A percentile compares a stretch with the other conserved stretches of the same genome.
phyloP scores from a whole-genome alignment of 164 flowering plant genomes.

The grape (Vitis vinifera) region DNA sequence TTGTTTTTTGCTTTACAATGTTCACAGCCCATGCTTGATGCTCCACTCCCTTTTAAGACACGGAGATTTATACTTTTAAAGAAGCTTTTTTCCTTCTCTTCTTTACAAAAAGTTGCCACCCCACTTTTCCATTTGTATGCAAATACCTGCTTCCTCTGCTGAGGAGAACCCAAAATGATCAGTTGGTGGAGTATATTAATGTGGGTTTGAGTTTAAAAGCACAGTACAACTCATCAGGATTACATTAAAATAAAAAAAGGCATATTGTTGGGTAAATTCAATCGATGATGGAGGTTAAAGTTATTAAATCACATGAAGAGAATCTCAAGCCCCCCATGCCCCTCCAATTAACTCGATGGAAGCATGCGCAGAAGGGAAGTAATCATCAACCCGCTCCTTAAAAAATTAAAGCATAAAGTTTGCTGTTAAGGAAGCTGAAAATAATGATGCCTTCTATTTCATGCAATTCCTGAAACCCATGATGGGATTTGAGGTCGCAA shows the following conservation, averaged over 20 bases:
- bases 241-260: not conserved
- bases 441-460: constrained; percentile 19
- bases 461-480: constrained; percentile 12
- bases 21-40: constrained; percentile 19
- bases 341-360: constrained; percentile 8
- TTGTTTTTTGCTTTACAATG: constrained; percentile 4
- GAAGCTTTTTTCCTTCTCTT: constrained; percentile 15
- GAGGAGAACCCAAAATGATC: not conserved
- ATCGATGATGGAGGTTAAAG: not conserved
- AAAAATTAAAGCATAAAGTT: constrained; percentile 5
- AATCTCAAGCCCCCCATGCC: not conserved
- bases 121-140: not conserved
- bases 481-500: not conserved
- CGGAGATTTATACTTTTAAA: constrained; percentile 12
- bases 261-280: not conserved
- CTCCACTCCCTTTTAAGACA: constrained; percentile 2
- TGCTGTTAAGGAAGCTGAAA: constrained; percentile 22
- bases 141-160: not conserved
- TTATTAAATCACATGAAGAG: not conserved
- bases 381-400: constrained; percentile 8
- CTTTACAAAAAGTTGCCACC: constrained; percentile 23
- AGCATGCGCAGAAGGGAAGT: constrained; percentile 25
- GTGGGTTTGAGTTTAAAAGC: not conserved
- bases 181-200: not conserved
- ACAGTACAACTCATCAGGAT: constrained; percentile 10